Base-by-base conservation (phyloP, 805 yeast genomes). In the Candida maesae region DNA sequence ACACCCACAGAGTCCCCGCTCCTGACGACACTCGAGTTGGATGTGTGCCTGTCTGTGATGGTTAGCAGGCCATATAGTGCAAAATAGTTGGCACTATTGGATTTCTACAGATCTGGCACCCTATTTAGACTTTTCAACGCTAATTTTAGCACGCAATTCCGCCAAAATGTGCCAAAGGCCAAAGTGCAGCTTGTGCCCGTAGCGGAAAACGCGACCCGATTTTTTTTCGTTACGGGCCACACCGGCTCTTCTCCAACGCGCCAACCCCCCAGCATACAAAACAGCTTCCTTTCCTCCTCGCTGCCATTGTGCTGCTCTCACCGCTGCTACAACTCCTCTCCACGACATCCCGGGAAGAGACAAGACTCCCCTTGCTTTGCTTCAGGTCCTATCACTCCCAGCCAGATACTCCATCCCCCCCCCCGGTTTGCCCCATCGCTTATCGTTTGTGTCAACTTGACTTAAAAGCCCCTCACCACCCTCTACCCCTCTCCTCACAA, bases 271-370 rank as follows among this genome's bases (percentile, higher is more conserved):
- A 9, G 18, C 11, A 28, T 28, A 28, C 17, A 28, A 14, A 15
- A 16, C 31, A 14, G 31, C 18, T 28, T 16, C 31, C 18, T 28
- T 28, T 16, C 31, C 31, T 16, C 31, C 31, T 6, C 7, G 9
- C 29, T 14, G 29, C 15, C 29, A 26, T 26, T 26, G 29, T 26
- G 6, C 5, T 9, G 29, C 15, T 26, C 15, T 26, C 24, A 21
- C 10, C n/a, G 28, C 28, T 25, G 11, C 14, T n/a, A n/a, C n/a
- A n/a, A n/a, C n/a, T n/a, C n/a, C n/a, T 28, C 31, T 6, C 9
- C 9, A 15, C n/a, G n/a, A 7, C 33, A 38, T 38, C 41, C 41
- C 41, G 41, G 41, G 26, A 38, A 38, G 36, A 25, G 16, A 19
- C 41, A 36, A 38, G 10, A 14, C 33, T 14, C 38, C 38, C 24